phyloP scores from a whole-genome alignment of 805 yeast genomes.

The Trichomonascus vanleenenianus region DNA sequence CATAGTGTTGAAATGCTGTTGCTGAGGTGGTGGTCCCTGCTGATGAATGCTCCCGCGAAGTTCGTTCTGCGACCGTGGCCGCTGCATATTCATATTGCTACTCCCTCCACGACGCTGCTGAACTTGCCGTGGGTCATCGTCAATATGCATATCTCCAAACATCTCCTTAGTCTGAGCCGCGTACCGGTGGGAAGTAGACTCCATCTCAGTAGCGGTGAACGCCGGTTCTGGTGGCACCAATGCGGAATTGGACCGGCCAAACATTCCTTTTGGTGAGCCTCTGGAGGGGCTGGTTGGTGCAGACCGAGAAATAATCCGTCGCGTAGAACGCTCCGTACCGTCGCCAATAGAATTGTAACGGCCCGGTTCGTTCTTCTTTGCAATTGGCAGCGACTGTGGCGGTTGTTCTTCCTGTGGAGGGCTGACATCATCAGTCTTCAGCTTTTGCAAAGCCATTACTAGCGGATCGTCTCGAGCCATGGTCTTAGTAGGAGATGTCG shows the following conservation, averaged over 20 bases:
- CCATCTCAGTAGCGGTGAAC: conserved; percentile 35
- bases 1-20: conserved; percentile 5
- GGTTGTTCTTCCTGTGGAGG: conserved; percentile 6
- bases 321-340: background rate
- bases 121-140: conserved; percentile 2
- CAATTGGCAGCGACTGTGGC: background rate
- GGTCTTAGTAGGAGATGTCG: conserved; percentile 14
- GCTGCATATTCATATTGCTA: conserved; percentile 11
- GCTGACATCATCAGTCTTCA: conserved; percentile 22
- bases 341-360: conserved; percentile 4
- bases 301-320: conserved; percentile 21
- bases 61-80: conserved; percentile 19
- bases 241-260: conserved; percentile 4
- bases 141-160: conserved; percentile 8
- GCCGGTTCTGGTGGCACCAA: conserved; percentile 27
- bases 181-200: conserved; percentile 26
- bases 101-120: conserved; percentile 3
- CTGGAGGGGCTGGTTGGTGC: conserved; percentile 23
- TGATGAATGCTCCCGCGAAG: conserved; percentile 14
- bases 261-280: background rate
- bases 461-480: conserved; percentile 38
- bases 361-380: background rate
- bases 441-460: conserved; percentile 44
- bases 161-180: conserved; percentile 21
- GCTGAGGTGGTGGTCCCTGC: conserved; percentile 19